These are phyloP conservation scores for Yarrowia sp. DNA, from an alignment of 805 yeast species.

Conservation along the genomic window DNA sequence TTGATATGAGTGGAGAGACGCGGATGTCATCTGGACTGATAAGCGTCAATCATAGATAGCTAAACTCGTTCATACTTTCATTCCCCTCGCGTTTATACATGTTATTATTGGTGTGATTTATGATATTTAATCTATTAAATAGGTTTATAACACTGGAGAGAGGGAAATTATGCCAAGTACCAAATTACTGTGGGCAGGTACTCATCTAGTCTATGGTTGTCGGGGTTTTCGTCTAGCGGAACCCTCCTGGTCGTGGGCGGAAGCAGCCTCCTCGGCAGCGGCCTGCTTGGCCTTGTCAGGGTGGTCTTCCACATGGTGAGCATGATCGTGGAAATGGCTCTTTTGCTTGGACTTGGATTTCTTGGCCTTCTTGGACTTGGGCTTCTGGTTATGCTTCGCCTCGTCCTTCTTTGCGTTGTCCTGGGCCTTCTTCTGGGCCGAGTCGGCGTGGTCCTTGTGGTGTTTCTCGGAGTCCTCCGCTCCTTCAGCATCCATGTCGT, in stretches of 20 bases:
- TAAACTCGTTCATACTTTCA: not conserved
- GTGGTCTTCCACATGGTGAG: conserved; percentile 1
- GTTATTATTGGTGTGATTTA: no score
- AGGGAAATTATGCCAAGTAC: not conserved
- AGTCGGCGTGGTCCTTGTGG: conserved; percentile 2
- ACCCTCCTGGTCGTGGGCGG: conserved; percentile 4
- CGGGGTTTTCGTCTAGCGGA: not conserved
- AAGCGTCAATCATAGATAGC: not conserved
- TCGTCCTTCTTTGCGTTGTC: not conserved
- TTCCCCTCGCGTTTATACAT: no score
- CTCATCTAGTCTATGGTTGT: conserved; percentile 5
- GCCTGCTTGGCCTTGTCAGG: not conserved
- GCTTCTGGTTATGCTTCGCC: not conserved
- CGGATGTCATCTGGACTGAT: not conserved
- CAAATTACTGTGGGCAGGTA: not conserved
- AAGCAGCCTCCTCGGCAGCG: conserved; percentile 10
- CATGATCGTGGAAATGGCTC: not conserved
- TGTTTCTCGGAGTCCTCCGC: conserved; percentile 1
- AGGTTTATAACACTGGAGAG: not conserved
- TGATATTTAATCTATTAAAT: not conserved
- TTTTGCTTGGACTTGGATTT: not conserved
- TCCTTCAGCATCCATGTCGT: conserved; percentile 11
- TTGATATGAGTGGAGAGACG: not conserved
- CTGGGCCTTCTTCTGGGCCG: conserved; percentile 7
- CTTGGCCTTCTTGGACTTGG: not conserved